Evolutionary conservation across 768 basidiomycete genomes (phyloP).

Genomic region (Tricholoma terreum): DNA sequence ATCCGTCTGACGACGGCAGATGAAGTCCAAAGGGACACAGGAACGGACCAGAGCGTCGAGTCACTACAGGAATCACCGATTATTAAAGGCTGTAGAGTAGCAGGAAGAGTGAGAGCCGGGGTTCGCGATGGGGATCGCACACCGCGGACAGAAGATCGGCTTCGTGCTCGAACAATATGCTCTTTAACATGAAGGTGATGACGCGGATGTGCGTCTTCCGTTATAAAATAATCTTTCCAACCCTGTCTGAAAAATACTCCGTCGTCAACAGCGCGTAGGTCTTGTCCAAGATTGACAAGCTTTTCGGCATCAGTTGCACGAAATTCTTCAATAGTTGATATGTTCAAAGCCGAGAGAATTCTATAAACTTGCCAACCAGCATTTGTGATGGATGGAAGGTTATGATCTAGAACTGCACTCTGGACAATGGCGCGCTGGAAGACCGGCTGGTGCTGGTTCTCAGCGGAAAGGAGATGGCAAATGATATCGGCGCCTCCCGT

Average conservation of each 20-base stretch:
- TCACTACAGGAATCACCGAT: slow-evolving; percentile 72
- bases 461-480: slow-evolving; percentile 59
- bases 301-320: slow-evolving; percentile 55
- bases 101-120: slow-evolving; percentile 21
- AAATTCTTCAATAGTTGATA: slow-evolving; percentile 58
- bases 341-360: slow-evolving; percentile 52
- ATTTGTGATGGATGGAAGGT: slow-evolving; percentile 53
- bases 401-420: slow-evolving; percentile 62
- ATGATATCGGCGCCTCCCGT: slow-evolving; percentile 59
- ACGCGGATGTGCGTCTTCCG: slow-evolving; percentile 28
- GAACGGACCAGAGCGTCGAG: slow-evolving; percentile 58
- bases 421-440: slow-evolving; percentile 79
- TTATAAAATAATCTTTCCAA: slow-evolving; percentile 49
- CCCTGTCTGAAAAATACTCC: slow-evolving; percentile 62
- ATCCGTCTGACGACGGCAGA: slow-evolving; percentile 60
- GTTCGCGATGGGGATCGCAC: slow-evolving; percentile 18
- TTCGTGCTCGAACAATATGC: slow-evolving; percentile 22
- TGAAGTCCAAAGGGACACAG: slow-evolving; percentile 62
- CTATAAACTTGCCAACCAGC: slow-evolving; percentile 70
- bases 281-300: slow-evolving; percentile 50
- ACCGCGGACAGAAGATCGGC: slow-evolving; percentile 18
- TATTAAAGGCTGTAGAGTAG: slow-evolving; percentile 62
- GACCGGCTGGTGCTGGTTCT: slow-evolving; percentile 56
- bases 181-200: slow-evolving; percentile 26
- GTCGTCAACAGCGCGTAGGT: slow-evolving; percentile 61